Evolutionary conservation across 208 protist species (phyloP).

Genomic region (Leishmania braziliensis): DNA sequence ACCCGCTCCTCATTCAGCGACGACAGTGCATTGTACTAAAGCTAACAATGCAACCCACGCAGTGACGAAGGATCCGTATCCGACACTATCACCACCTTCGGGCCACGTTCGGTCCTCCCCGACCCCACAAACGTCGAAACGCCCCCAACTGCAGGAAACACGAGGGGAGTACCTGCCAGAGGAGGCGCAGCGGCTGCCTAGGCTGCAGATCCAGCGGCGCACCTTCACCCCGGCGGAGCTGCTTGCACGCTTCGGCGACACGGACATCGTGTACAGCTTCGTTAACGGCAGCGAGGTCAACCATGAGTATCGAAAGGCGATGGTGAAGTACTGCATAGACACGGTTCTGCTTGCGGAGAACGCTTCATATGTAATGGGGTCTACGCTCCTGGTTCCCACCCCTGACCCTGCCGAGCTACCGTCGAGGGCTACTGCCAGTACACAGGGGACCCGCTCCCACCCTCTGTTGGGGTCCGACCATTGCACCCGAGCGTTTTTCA

Average conservation of each 20-base stretch:
- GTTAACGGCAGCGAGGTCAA: conserved; percentile 93
- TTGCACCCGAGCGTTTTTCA: neutral
- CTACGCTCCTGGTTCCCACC: too few relatives aligned
- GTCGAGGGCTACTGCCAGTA: too few relatives aligned
- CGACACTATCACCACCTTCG: too few relatives aligned
- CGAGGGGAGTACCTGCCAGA: conserved; percentile 22
- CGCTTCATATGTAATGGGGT: neutral
- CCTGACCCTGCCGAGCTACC: too few relatives aligned
- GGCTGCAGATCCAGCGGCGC: conserved; percentile 23
- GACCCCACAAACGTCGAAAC: too few relatives aligned
- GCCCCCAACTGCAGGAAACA: neutral
- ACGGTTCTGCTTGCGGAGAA: neutral
- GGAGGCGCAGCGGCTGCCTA: conserved; percentile 25
- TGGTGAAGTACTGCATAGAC: neutral
- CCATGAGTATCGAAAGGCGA: conserved; percentile 43
- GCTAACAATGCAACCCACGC: too few relatives aligned
- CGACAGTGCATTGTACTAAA: too few relatives aligned
- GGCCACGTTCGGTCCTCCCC: too few relatives aligned
- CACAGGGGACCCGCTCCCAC: too few relatives aligned
- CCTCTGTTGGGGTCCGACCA: too few relatives aligned
- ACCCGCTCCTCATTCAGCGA: too few relatives aligned
- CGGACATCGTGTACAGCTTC: conserved; percentile 96
- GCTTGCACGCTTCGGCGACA: conserved; percentile 23
- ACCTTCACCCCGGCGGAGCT: conserved; percentile 39
- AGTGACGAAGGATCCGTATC: too few relatives aligned